Evolutionary conservation across 2,329 filamentous ascomycete genomes (phyloP), one percentile per base, ranked within the genome.

Genomic region (Lasiodiplodia hormozganensis): DNA sequence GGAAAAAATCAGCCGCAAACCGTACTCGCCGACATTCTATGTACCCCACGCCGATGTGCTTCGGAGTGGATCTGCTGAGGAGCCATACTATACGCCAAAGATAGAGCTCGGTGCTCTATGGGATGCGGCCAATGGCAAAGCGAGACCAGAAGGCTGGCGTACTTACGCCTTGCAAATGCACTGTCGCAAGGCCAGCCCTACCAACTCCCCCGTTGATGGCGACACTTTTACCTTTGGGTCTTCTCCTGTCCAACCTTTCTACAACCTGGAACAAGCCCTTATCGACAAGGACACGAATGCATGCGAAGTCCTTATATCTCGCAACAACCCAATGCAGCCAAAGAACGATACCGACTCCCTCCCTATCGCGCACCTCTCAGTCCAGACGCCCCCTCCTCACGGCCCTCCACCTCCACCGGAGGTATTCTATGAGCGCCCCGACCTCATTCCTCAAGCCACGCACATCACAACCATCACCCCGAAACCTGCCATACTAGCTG

Each of bases 101-200:
- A 87, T 89, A 54, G 85, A 91, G 70, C 84, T 92, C 43, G 87
- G 87, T 71, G 84, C 85, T 62, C 84, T 91, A 10, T 92, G 90
- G 90, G 88, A 90, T 73, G 88, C 89, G 0, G 83, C 87, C 69
- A 92, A 92, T 75, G 90, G 90, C 14, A 92, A 87, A 73, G 89
- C 89, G 2, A 73, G 76, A 11, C 76, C 76, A 16, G 67, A 64
- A 11, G 71, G 73, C 14, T 73, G 78, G 23, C 76, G 79, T 62
- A 74, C 78, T 12, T 81, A 79, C 65, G 79, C 78, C 14, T 72
- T 81, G 21, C 74, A 76, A 62, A 80, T 81, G 78, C 78, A 81
- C 70, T 74, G 78, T 31, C 85, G 31, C 0, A 83, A 73, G 34
- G 75, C 75, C 14, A 78, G 36, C 18, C 47, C 53, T 12, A n/a